These are phyloP conservation scores for Rhododendron mucronatum DNA, from an alignment of 148 eudicot species.

Conservation along the genomic window DNA sequence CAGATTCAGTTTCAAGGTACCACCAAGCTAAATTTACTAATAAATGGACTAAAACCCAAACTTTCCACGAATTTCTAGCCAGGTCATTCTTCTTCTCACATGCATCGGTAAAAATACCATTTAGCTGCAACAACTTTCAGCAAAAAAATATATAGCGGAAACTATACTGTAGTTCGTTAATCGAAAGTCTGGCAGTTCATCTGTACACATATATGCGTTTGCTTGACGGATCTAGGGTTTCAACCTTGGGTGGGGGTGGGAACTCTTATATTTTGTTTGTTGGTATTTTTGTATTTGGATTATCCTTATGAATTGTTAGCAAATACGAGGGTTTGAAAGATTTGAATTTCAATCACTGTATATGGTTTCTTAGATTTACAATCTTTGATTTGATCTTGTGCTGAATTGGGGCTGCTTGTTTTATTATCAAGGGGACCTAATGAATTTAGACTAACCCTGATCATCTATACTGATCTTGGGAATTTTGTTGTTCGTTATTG, in stretches of 20 bases:
- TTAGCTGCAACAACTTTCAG: not conserved
- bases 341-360: not conserved
- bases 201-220: not conserved
- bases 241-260: not conserved
- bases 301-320: not conserved
- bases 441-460: not conserved
- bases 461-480: conserved; percentile 13
- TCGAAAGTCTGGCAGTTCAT: not conserved
- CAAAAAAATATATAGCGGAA: not conserved
- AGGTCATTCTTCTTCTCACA: no score
- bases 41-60: not conserved
- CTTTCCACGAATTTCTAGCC: not conserved
- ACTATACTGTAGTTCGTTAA: not conserved
- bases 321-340: not conserved
- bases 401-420: not conserved
- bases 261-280: not conserved
- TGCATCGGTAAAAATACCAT: no score
- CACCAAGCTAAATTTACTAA: not conserved
- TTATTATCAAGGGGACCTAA: not conserved
- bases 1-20: conserved; percentile 88
- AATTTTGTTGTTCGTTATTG: conserved; percentile 5
- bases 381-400: not conserved
- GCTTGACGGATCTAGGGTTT: not conserved
- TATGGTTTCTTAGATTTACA: not conserved
- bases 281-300: not conserved